phyloP scores from a whole-genome alignment of 768 basidiomycete genomes.

The Terana coerulea region DNA sequence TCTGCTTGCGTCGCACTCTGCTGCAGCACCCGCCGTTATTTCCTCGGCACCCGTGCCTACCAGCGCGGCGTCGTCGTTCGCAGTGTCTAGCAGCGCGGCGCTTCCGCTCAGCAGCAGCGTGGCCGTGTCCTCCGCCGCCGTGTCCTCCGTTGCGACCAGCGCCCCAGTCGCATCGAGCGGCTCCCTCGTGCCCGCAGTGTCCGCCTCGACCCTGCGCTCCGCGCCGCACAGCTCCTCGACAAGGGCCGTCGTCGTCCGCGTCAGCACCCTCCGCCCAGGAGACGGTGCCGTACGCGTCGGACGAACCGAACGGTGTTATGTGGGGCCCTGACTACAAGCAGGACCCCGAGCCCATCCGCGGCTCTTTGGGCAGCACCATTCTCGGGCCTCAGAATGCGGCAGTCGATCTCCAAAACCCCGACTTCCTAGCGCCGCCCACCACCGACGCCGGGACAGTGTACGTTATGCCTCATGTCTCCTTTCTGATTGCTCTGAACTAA shows the following conservation, averaged over 20 bases:
- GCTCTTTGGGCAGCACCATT: conserved; percentile 17
- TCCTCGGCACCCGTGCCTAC: no score
- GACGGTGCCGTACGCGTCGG: conserved; percentile 11
- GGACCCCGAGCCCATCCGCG: conserved; percentile 16
- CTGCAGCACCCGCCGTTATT: conserved; percentile 19
- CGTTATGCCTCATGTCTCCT: background rate
- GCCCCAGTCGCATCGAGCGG: background rate
- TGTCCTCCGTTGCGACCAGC: background rate
- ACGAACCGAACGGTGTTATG: conserved; percentile 11
- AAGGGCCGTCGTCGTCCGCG: conserved; percentile 7
- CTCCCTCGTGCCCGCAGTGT: background rate
- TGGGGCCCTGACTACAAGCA: conserved; percentile 4
- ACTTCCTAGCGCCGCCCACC: conserved; percentile 22
- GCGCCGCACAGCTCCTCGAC: background rate
- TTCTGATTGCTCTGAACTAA: conserved; percentile 2
- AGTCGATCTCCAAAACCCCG: conserved; percentile 24
- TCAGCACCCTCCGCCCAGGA: conserved; percentile 1
- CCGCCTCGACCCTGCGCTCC: background rate
- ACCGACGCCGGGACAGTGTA: conserved; percentile 24
- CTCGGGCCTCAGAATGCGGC: conserved; percentile 24
- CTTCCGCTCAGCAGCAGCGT: background rate
- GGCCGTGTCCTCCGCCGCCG: background rate
- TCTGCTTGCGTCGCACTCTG: conserved; percentile 12
- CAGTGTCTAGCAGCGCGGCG: background rate
- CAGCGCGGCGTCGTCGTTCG: conserved; percentile 21